Evolutionary conservation across 2,329 filamentous ascomycete species (phyloP).

Genomic region (Microsporum canis): DNA sequence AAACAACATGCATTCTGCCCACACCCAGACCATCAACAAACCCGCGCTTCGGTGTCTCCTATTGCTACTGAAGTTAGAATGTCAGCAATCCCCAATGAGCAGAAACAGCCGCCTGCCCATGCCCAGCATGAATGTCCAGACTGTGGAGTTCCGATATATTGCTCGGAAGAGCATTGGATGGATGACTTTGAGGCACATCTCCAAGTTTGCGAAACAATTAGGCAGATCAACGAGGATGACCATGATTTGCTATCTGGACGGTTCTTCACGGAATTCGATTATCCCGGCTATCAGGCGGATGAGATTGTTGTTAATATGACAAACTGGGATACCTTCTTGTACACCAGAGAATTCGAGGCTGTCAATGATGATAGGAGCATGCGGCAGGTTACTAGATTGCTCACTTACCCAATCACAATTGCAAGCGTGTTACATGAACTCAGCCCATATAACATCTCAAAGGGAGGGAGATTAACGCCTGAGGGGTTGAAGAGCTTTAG

Average conservation of each 20-base stretch:
- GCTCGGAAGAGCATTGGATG: constrained; percentile 88
- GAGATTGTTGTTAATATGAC: constrained; percentile 93
- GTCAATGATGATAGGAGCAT: constrained; percentile 83
- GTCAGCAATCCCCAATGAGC: constrained; percentile 20
- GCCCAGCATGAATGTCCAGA: constrained; percentile 93
- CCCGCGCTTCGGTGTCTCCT: constrained; percentile 54
- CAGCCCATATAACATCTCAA: constrained; percentile 76
- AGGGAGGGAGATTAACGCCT: constrained; percentile 62
- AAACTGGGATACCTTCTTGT: constrained; percentile 96
- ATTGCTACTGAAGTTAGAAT: constrained; percentile 53
- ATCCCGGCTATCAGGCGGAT: constrained; percentile 79
- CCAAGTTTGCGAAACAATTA: constrained; percentile 79
- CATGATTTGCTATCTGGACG: constrained; percentile 85
- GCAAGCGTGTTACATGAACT: constrained; percentile 87
- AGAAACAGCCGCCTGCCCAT: constrained; percentile 56
- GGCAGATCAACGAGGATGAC: constrained; percentile 95
- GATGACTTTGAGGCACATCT: constrained; percentile 90
- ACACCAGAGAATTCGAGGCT: constrained; percentile 80
- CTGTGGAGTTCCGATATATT: constrained; percentile 87
- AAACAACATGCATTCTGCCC: constrained; percentile 88
- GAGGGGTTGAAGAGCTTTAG: constrained; percentile 92
- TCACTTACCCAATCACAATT: constrained; percentile 89
- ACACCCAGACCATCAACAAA: constrained; percentile 74
- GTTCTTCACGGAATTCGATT: constrained; percentile 87
- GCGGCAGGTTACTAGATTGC: constrained; percentile 80